Percentiles rank a stretch among this genome's conserved stretches.
These are phyloP conservation scores for Anacardium occidentale DNA, from an alignment of 345 rosid genomes.

Conservation along the genomic window DNA sequence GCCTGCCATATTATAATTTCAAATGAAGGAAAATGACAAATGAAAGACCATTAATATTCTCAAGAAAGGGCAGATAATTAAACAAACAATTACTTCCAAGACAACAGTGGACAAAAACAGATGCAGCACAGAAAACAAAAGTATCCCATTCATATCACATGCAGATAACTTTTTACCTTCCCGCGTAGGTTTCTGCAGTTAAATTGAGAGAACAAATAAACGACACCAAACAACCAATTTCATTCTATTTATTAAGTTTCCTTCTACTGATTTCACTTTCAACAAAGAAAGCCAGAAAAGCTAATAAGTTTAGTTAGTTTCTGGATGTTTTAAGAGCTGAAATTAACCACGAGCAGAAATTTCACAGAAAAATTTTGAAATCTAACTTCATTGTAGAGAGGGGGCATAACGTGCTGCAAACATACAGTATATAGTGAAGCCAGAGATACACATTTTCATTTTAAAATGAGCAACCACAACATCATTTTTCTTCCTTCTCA, in stretches of 20 bases:
- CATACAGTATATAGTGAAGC: not conserved
- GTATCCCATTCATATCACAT: not conserved
- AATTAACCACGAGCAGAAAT: too few species aligned
- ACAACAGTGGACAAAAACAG: not conserved
- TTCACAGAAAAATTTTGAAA: too few species aligned
- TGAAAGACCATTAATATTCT: not conserved
- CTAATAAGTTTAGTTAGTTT: not conserved
- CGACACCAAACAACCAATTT: not conserved
- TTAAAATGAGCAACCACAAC: not conserved
- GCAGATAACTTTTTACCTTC: not conserved
- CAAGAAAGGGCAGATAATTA: not conserved
- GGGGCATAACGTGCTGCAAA: not conserved
- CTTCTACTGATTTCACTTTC: not conserved
- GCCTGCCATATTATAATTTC: conserved; percentile 49
- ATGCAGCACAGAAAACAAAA: not conserved
- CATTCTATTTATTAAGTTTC: not conserved
- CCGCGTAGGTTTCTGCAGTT: not conserved
- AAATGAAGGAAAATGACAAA: too few species aligned
- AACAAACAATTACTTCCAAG: not conserved
- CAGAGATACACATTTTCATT: not conserved
- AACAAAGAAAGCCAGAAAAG: not conserved
- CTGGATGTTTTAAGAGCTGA: too few species aligned
- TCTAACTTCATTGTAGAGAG: not conserved
- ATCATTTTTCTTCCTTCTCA: not conserved
- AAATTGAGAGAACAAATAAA: not conserved